Conservation (phyloP, 768 basidiomycete genomes). For the Xerocomellus dryophilus region DNA sequence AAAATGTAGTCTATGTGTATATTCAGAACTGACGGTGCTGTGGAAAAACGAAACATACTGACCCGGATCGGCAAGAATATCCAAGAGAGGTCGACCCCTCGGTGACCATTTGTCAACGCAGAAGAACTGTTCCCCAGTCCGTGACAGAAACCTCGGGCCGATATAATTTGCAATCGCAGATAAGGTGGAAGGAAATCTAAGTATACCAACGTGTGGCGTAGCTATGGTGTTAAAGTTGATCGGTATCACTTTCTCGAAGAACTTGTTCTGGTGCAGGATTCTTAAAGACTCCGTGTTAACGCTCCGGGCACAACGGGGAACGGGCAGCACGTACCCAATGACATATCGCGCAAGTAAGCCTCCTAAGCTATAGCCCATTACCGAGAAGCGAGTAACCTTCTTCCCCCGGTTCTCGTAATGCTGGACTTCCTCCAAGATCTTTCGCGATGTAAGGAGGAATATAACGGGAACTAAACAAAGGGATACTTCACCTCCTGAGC, state of each 20-base stretch:
- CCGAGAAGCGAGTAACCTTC: slow-evolving; percentile 65
- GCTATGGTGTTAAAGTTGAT: slow-evolving; percentile 83
- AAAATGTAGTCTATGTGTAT: slow-evolving; percentile 62
- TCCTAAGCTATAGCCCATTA: slow-evolving; percentile 78
- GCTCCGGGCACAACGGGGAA: neutral
- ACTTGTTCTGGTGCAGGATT: slow-evolving; percentile 60
- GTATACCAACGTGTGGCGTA: slow-evolving; percentile 79
- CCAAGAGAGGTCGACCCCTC: slow-evolving; percentile 62
- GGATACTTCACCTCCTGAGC: slow-evolving; percentile 61
- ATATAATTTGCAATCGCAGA: slow-evolving; percentile 52
- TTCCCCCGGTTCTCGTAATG: slow-evolving; percentile 51
- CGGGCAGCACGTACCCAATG: slow-evolving; percentile 50
- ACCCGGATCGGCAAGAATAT: slow-evolving; percentile 82
- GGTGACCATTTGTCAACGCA: slow-evolving; percentile 70
- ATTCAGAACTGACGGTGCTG: neutral
- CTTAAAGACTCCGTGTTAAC: slow-evolving; percentile 32
- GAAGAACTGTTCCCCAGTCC: slow-evolving; percentile 81
- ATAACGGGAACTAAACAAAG: neutral
- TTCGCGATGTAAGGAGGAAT: slow-evolving; percentile 1
- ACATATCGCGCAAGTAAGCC: slow-evolving; percentile 80
- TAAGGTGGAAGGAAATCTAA: slow-evolving; percentile 56
- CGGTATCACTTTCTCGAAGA: slow-evolving; percentile 69
- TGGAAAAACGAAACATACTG: slow-evolving; percentile 11
- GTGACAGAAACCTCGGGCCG: slow-evolving; percentile 67
- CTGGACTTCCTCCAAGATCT: slow-evolving; percentile 59